Percentiles rank a stretch among this genome's conserved stretches.
These are phyloP conservation scores for Leptodontidium sp. DNA, from an alignment of 2,329 filamentous ascomycete genomes.

Conservation along the genomic window DNA sequence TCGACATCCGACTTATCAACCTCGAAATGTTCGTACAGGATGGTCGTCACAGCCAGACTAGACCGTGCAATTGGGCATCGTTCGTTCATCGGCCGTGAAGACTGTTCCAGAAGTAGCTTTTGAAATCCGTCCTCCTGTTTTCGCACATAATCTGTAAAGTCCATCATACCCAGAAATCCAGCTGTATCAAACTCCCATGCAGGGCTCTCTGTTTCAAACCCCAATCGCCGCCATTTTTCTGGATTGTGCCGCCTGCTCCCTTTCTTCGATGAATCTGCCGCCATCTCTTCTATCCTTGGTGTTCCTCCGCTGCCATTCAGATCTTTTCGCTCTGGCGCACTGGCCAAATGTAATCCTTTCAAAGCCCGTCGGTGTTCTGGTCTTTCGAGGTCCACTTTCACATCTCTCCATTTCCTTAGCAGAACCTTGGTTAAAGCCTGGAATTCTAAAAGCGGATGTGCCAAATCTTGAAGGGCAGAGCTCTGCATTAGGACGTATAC, in stretches of 20 bases:
- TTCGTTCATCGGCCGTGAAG: constrained; percentile 72
- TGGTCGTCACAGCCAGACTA: constrained; percentile 85
- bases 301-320: constrained; percentile 38
- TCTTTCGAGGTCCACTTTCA: constrained; percentile 83
- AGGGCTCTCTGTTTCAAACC: constrained; percentile 91
- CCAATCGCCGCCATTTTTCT: constrained; percentile 91
- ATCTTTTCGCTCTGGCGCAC: constrained; percentile 70
- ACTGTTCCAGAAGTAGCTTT: constrained; percentile 90
- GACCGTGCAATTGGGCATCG: constrained; percentile 89
- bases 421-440: constrained; percentile 90
- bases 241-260: constrained; percentile 79
- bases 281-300: constrained; percentile 46
- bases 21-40: constrained; percentile 95
- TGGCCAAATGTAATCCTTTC: constrained; percentile 79
- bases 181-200: constrained; percentile 84
- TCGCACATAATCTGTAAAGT: constrained; percentile 90
- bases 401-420: constrained; percentile 86
- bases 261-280: constrained; percentile 55
- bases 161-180: constrained; percentile 96
- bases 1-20: constrained; percentile 85
- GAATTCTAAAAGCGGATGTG: constrained; percentile 90
- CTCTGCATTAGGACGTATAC: constrained; percentile 96
- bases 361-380: constrained; percentile 88
- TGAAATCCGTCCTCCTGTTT: constrained; percentile 94
- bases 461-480: constrained; percentile 87